Base-by-base conservation (phyloP, 805 yeast genomes). In the Citeromyces matritensis region DNA sequence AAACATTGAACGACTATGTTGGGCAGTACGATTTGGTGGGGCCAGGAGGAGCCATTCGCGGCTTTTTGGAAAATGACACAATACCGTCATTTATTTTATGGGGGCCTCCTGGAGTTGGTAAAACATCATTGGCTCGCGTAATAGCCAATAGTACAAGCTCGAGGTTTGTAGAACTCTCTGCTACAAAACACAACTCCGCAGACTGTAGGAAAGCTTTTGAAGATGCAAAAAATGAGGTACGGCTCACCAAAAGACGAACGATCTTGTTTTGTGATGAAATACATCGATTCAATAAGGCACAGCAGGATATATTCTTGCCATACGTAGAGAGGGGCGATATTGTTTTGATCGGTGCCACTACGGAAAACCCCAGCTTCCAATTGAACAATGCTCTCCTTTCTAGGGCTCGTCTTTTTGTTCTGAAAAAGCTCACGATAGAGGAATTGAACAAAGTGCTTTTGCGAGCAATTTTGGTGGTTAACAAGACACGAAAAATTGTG, bases 31-130 rank as follows among this genome's bases (percentile, higher is more conserved):
- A 86, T 52, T 53, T 91, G 3, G 58, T 88, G 4, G 78, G 81
- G 0, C 52, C 56, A 2, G 58, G 61, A 6, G 94, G 95, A 1
- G 58, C 75, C 3, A 54, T 88, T 3, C 55, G 72, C 17, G 74
- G 74, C 29, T 80, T 80, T 37, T 60, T 86, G 2, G 61, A 65
- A 24, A 54, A 65, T 52, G 70, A 77, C n/a, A 58, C 62, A 30
- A 58, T 81, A 6, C 96, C 96, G 1, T 84, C 95, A 0, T 64
- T 91, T 72, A 72, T 91, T 2, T 55, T 91, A 4, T 80, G 91
- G 81, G 99, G 99, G 0, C 94, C 94, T 1, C 94, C 96, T 2
- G 98, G 98, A 0, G 86, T 84, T 3, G 88, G 91, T 62, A 91
- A 91, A 47, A 91, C 98, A 0, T 78, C 95, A 0, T 48, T 91